Evolutionary conservation across 768 basidiomycete species (phyloP), one percentile per base, ranked within the genome.

Genomic region (Lepiota subincarnata): DNA sequence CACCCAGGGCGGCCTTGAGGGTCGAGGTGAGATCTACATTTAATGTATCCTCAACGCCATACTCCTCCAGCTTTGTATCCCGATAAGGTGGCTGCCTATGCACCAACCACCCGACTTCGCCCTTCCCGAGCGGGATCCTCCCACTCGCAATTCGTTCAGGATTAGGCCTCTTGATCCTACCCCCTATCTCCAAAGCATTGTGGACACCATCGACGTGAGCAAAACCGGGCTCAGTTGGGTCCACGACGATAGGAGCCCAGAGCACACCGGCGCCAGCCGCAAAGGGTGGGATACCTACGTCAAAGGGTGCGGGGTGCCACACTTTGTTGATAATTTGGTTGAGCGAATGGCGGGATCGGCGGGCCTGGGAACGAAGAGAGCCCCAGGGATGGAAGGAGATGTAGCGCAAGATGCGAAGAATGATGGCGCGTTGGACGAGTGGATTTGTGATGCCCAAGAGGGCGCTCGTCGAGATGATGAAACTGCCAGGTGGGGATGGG

Each of bases 341-440:
- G 24, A 87, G 64, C 46, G 75, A 77, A 5, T 52, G 57, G 37
- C 62, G 65, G 7, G 80, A 75, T 31, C 90, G 77, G 55, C 77
- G 68, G 1, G 75, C 81, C 58, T 89, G 83, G 1, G 89, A 80
- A 6, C 72, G 77, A 14, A 77, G 61, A 43, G 82, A 81, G 4
- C 91, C 91, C 91, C 91, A 93, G 2, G 88, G 85, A 36, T 79
- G 72, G 41, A 81, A 84, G 0, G 90, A 92, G 38, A 83, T 70
- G 60, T 83, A 87, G 12, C 89, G 87, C 48, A 90, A 69, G 24
- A 85, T 71, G 28, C 82, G 78, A 39, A 78, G 66, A 56, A 83
- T 63, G 40, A 84, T 61, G 1, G 76, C 74, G 40, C 60, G 64
- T 47, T 68, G 73, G 14, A 79, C 62, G 14, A 67, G 57, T 0